A percentile compares a stretch with the other conserved stretches of the same genome.
Conservation (phyloP, 106 monocot species). For the Cymbidium sinense region DNA sequence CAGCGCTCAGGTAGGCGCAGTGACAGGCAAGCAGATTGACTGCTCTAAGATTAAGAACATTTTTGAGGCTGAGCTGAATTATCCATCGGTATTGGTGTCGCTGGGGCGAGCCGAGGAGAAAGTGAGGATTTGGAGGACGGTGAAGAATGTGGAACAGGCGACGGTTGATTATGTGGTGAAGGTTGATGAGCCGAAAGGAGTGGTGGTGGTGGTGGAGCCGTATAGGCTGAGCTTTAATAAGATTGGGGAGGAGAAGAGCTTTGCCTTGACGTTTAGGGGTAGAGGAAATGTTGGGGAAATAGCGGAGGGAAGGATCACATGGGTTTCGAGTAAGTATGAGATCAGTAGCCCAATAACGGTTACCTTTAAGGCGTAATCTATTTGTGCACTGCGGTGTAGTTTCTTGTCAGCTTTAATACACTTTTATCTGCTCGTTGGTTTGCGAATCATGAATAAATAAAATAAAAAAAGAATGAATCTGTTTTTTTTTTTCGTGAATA, state of each 20-base stretch:
- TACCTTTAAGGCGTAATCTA: background rate
- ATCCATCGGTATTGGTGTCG: slow-evolving; percentile 24
- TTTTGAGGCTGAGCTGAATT: slow-evolving; percentile 31
- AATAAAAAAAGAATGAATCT: too few species aligned
- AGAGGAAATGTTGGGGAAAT: background rate
- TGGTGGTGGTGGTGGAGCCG: slow-evolving; percentile 11
- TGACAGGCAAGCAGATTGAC: background rate
- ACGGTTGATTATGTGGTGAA: slow-evolving; percentile 10
- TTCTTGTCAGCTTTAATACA: too few species aligned
- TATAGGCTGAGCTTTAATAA: background rate
- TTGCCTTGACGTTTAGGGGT: background rate
- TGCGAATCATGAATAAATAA: too few species aligned
- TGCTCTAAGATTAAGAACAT: slow-evolving; percentile 8
- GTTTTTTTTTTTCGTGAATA: too few species aligned
- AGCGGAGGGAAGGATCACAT: background rate
- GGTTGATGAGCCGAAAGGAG: background rate
- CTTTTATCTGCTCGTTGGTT: too few species aligned
- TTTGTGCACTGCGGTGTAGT: too few species aligned
- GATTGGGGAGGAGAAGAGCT: background rate
- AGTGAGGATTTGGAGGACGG: slow-evolving; percentile 24
- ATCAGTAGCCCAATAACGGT: background rate
- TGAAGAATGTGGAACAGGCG: slow-evolving; percentile 27
- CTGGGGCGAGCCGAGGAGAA: background rate
- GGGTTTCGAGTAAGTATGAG: background rate
- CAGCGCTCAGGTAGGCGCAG: background rate